Base-by-base conservation (phyloP, 352 stramenopile species). In the Halophytophthora batemanensis region DNA sequence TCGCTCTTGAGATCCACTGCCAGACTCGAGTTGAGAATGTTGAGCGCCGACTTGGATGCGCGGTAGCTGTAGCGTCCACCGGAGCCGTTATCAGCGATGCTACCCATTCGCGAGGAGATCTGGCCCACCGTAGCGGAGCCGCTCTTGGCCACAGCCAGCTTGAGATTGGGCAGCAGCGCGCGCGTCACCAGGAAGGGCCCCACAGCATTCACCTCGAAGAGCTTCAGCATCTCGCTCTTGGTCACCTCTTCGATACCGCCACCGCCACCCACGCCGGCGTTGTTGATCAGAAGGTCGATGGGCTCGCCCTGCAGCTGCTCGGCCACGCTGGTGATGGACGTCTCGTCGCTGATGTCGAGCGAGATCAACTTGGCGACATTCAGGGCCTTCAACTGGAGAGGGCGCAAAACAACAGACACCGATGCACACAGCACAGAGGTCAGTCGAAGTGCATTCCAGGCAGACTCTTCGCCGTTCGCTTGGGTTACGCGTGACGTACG, bases 41-140 rank as follows among this genome's bases (percentile, higher is more conserved):
- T 94, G 45, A 88, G 63, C 21, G 77, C 83, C 33, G 71, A 41
- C 59, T 91, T 90, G 41, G 72, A 84, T 35, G 82, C 71, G 39
- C 78, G 71, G 69, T 93, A 90, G 45, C 71, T 76, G 52, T 88
- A 88, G 25, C 43, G 45, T 14, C 53, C 57, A 10, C 57, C 62
- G 3, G 62, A 64, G 12, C 23, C 41, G 42, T 71, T 71, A 39
- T 71, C 52, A 2, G 49, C 55, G 34, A 89, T 77, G 38, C 74
- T 82, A 33, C 77, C 80, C 41, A 82, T 52, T 6, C 49, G 44
- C 6, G 72, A 85, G 25, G 66, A 67, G 28, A 90, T 31, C 39
- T 90, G 68, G 21, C 53, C 61, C 37, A 77, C 71, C 15, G 59
- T 74, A 6, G 69, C 71, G 6, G 64, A 43, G 37, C 66, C 66